These are phyloP conservation scores for Rhizopogon vesiculosus DNA, from an alignment of 768 basidiomycete species.

Conservation along the genomic window DNA sequence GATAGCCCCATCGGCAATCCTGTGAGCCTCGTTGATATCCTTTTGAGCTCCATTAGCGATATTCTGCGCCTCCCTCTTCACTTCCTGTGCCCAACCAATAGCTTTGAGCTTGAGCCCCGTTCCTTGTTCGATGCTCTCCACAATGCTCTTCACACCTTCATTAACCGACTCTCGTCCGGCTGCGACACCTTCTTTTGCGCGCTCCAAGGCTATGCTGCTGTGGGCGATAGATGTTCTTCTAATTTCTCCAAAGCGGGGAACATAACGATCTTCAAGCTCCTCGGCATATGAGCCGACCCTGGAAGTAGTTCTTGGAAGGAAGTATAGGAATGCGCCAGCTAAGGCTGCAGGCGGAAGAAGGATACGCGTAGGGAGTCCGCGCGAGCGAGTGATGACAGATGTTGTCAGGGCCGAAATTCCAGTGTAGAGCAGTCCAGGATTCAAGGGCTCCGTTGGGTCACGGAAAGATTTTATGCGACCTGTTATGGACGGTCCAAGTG, in stretches of 20 bases:
- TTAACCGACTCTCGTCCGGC: conserved; percentile 41
- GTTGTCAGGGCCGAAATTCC: conserved; percentile 86
- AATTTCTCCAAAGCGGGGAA: conserved; percentile 64
- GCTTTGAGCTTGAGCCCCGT: conserved; percentile 76
- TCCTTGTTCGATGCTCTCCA: conserved; percentile 55
- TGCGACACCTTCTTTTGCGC: conserved; percentile 46
- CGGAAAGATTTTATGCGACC: conserved; percentile 81
- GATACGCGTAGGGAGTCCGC: conserved; percentile 62
- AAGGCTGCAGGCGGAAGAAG: conserved; percentile 75
- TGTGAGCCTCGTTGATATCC: conserved; percentile 13
- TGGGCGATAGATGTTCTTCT: conserved; percentile 64
- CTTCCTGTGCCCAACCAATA: conserved; percentile 38
- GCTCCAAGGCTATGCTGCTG: conserved; percentile 52
- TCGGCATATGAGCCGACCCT: conserved; percentile 67
- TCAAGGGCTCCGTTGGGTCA: conserved; percentile 76
- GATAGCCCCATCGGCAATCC: background rate
- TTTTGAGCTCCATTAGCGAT: conserved; percentile 21
- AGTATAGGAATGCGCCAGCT: conserved; percentile 66
- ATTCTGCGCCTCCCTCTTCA: conserved; percentile 17
- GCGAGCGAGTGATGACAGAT: conserved; percentile 80
- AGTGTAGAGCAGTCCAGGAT: conserved; percentile 87
- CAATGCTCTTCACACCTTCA: conserved; percentile 38
- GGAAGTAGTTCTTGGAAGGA: conserved; percentile 77
- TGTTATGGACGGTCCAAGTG: conserved; percentile 20
- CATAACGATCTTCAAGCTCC: conserved; percentile 64